Evolutionary conservation across 1,139 yeast species (phyloP), one percentile per base, ranked within the genome.

Genomic region (Pichia sp.): DNA sequence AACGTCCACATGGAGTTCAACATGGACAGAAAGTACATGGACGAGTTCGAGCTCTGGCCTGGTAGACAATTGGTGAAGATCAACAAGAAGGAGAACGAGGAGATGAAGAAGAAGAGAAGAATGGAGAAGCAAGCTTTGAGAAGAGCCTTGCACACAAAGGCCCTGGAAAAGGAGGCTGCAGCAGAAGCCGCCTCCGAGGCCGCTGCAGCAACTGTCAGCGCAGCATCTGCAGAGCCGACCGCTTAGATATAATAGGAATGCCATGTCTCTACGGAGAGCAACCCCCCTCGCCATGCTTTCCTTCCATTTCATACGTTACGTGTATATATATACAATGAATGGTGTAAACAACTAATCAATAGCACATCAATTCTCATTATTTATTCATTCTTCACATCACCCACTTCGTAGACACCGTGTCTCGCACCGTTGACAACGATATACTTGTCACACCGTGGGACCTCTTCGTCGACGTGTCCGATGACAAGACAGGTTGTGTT

Each of bases 41-140:
- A 87, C 71, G 87, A 87, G 66, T 87, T 81, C 71, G 78, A 84
- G 70, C 85, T 90, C 67, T 90, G 90, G 82, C 96, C 95, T 31
- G 78, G 74, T 48, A 67, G 72, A 59, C 64, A 70, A 28, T 58
- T 76, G 59, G 71, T 75, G 19, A 76, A 70, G 59, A 72, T 73
- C 46, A 74, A 78, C 23, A 74, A 76, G 65, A 70, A 66, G 56
- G 75, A 72, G 37, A 66, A 66, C 42, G 76, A 70, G 53, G 71
- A 69, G 54, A 68, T 67, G 57, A 72, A 74, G 63, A 74, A 68
- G 58, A 71, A 71, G 52, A 65, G 66, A 59, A 70, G 78, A 60
- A 70, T 67, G 53, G 74, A 73, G 58, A 74, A 68, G 63, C 69
- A 62, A 52, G 67, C 71, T 13, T 26, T 60, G 10, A 61, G 60